Evolutionary conservation across 1,284 basidiomycete genomes (phyloP), one percentile per base, ranked within the genome.

Genomic region (Tilletiopsis washingtonensis): DNA sequence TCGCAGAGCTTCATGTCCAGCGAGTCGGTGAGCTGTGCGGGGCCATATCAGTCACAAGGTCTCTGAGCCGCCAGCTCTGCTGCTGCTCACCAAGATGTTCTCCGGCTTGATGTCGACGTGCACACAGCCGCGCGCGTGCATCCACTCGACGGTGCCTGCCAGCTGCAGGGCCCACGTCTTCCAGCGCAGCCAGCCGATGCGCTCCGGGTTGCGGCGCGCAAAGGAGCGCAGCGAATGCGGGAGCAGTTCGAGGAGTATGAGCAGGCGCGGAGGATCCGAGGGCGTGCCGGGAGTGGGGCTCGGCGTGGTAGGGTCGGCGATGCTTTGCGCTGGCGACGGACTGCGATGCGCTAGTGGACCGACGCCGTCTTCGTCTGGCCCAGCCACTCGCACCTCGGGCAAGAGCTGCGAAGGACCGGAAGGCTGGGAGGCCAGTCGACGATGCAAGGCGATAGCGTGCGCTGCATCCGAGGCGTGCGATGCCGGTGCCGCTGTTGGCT

Each of bases 51-150:
- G 40, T 20, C 15, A 29, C 27, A 14, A 29, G 27, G 7, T 29
- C 27, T 29, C 7, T 40, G 39, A 27, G 11, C 7, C 34, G 15
- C 34, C 15, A 4, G n/a, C 42, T 20, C 12, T 27, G 32, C 32
- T 34, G 12, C 32, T 17, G 2, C 34, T 47, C 24, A 71, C 45
- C 32, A 71, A 54, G 45, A 69, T 62, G 46, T 73, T 73, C 43
- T 73, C 67, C 46, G 64, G 61, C 51, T 73, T 73, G 45, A 73
- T 59, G 47, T 73, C 70, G 9, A 62, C 61, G 38, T 73, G 70
- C 4, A 69, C 59, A 37, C 64, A 69, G 9, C 67, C 69, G 7
- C 57, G 56, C 0, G 25, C 44, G 48, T 73, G 70, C 2, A 71
- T 56, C 49, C 65, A 73, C 38, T 51, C 55, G 25, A 73, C 24